Base-by-base conservation (phyloP, 306 rosid genomes). In the Malus sieversii region DNA sequence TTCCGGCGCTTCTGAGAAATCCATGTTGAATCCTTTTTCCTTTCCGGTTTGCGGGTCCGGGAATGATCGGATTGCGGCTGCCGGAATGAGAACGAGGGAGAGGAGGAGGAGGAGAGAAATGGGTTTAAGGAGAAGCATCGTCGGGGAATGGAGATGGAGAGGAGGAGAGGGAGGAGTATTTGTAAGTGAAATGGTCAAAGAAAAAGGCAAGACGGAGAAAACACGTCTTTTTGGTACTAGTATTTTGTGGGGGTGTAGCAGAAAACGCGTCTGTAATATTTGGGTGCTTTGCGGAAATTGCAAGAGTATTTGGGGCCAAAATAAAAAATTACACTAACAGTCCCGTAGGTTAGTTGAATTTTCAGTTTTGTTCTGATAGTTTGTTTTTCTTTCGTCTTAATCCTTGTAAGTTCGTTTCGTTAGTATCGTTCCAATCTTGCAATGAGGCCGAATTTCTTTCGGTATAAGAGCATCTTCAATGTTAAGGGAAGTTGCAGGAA, bases 1-100 rank as follows among this genome's bases (percentile, higher is more conserved):
- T 9, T 82, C 90, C 16, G 95, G 95, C 38, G 95, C 95, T 82
- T 91, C 90, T 29, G 78, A 80, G 66, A 86, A 91, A 59, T 66
- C 79, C 72, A 76, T 0, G 64, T 1, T 6, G 8, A 48, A 48
- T 15, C 55, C 7, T 14, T 48, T 15, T 15, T 15, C 55, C 18
- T 48, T 48, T 48, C 61, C 83, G 63, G 33, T 59, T 64, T 71
- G 75, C 70, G 52, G 68, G 66, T 70, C 61, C 44, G 84, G 80
- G 38, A 86, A 61, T 5, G 89, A 87, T 75, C 97, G 66, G 76
- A 81, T 80, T 66, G 84, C 92, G 65, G 72, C 14, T 8, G 60
- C 72, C 42, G 75, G 77, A 46, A 68, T 30, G 44, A 65, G 74
- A 83, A 87, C 67, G 29, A 69, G 10, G 9, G 27, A 80, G 61